Evolutionary conservation across 495 filamentous ascomycete genomes (phyloP), one percentile per base, ranked within the genome.

Genomic region (Neurospora sp.): DNA sequence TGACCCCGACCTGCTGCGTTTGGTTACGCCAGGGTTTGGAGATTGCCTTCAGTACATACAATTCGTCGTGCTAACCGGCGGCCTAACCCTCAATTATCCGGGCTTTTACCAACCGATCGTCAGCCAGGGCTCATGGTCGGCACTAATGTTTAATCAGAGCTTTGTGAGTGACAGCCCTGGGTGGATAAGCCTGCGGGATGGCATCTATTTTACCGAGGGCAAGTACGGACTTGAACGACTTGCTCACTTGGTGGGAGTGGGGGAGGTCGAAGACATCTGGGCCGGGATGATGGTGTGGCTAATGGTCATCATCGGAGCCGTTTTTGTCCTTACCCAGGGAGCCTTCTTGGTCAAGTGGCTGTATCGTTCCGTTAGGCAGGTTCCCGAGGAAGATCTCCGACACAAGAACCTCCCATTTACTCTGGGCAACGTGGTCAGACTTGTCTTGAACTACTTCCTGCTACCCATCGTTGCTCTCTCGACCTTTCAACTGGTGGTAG

Each of bases 41-140:
- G 96, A 99, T 76, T 99, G 96, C 80, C 88, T 99, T 39, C 94
- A 99, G 81, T 99, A 98, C 78, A 91, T 99, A 39, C 96, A 99
- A 78, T 98, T 96, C 74, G 87, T 94, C 69, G 92, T 94, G 22
- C 85, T 99, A 41, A 94, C 94, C 0, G 96, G 96, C 2, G 89
- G 90, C 47, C 82, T 99, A 53, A 93, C 91, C 31, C 81, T 99
- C 75, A 89, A 91, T 72, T 99, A 98, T 78, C 96, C 96, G 0
- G 96, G 96, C 0, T 99, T 92, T 77, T 98, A 92, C 79, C 96
- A 98, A 77, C 96, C 96, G 16, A 92, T 92, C 16, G 88, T 96
- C 68, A 96, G 93, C 74, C 91, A 93, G 78, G 91, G 87, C 9
- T 90, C 91, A 45, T 99, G 96, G 96, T 93, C 94, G 8, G 78